Percentiles rank a stretch among this genome's conserved stretches.
Conservation (phyloP, 257 asterid genomes). For the Solanum appendiculatum region DNA sequence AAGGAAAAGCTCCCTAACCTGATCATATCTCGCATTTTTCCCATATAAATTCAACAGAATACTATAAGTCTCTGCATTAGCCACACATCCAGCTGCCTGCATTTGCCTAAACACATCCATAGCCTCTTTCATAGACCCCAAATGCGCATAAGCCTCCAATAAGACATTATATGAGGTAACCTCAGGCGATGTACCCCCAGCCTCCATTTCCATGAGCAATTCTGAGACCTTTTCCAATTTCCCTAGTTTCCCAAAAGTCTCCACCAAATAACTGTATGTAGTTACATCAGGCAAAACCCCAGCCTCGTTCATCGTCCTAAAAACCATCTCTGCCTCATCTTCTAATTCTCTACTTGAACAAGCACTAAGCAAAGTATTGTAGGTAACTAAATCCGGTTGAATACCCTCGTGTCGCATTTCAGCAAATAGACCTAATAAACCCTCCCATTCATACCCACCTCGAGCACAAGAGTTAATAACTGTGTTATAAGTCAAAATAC, state of each 20-base stretch:
- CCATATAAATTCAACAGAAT: constrained; percentile 80
- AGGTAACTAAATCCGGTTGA: constrained; percentile 91
- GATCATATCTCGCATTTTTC: constrained; percentile 77
- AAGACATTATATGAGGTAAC: constrained; percentile 73
- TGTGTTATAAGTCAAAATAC: constrained; percentile 82
- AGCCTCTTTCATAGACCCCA: constrained; percentile 71
- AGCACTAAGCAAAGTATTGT: constrained; percentile 76
- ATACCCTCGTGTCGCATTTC: constrained; percentile 96
- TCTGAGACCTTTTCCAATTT: constrained; percentile 72
- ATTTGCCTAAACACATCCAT: constrained; percentile 88
- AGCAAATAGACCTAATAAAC: constrained; percentile 82
- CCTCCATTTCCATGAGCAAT: constrained; percentile 77
- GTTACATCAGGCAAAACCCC: constrained; percentile 84
- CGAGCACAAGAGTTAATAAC: constrained; percentile 81
- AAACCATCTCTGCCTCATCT: constrained; percentile 95
- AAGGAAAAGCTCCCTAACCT: constrained; percentile 84
- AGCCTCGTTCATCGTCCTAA: constrained; percentile 90
- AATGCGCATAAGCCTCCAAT: constrained; percentile 71
- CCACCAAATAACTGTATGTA: constrained; percentile 67
- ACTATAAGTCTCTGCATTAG: constrained; percentile 82
- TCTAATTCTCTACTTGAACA: constrained; percentile 70
- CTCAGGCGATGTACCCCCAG: constrained; percentile 75
- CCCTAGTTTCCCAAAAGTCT: constrained; percentile 66
- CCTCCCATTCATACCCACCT: constrained; percentile 95
- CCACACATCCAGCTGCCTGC: constrained; percentile 80